Conservation (phyloP, 441 rosid genomes). For the Populus hybrid region DNA sequence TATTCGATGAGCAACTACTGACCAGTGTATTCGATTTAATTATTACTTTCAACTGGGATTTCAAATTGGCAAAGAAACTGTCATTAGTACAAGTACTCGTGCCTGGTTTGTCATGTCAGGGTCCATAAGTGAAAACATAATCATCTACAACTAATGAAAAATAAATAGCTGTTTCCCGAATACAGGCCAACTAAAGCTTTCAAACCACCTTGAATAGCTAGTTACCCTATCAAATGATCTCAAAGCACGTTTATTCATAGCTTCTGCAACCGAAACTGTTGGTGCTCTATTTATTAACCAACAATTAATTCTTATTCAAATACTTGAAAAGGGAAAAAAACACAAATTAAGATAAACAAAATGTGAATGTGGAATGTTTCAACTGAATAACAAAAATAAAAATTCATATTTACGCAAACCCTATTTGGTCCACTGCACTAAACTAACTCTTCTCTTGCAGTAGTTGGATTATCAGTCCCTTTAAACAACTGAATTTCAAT, state of each 20-base stretch:
- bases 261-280: neutral
- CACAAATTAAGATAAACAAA: too few species aligned
- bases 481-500: neutral
- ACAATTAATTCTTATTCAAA: too few species aligned
- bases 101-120: neutral
- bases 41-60: neutral
- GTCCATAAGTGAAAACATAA: neutral
- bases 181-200: neutral
- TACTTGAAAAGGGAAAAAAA: too few species aligned
- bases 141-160: constrained; percentile 1
- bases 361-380: neutral
- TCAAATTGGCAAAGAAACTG: neutral
- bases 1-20: neutral
- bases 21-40: neutral
- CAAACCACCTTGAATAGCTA: too few species aligned
- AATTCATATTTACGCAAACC: neutral
- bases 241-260: neutral
- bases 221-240: neutral
- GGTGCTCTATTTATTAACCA: too few species aligned
- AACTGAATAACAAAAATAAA: neutral
- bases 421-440: neutral
- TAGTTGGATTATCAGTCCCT: neutral
- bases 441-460: neutral
- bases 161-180: neutral
- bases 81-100: neutral